These are phyloP conservation scores for Teunomyces kruisii DNA, from an alignment of 805 yeast species.

Conservation along the genomic window DNA sequence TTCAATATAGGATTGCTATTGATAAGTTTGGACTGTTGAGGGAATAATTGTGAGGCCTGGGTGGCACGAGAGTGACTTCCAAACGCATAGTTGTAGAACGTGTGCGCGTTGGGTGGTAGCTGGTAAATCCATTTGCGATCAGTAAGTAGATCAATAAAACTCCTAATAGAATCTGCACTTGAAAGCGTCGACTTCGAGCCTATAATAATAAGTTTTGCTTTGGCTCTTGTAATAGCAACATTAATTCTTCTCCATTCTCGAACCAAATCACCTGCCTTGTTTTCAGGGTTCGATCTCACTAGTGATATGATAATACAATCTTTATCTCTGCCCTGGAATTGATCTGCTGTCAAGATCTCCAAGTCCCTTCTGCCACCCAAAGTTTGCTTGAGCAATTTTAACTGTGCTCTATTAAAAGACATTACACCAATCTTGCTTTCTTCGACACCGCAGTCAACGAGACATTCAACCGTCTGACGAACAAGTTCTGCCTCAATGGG, in stretches of 20 bases:
- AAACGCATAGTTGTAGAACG: conserved; percentile 31
- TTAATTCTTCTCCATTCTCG: conserved; percentile 90
- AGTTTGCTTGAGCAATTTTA: conserved; percentile 33
- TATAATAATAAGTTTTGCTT: conserved; percentile 74
- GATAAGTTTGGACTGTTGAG: conserved; percentile 12
- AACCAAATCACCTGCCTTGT: conserved; percentile 71
- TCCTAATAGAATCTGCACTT: conserved; percentile 50
- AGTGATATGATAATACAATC: conserved; percentile 87
- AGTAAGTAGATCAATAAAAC: conserved; percentile 59
- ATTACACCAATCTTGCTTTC: conserved; percentile 74
- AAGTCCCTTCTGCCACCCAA: conserved; percentile 41
- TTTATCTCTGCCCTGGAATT: conserved; percentile 94
- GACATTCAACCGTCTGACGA: conserved; percentile 57
- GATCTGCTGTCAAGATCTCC: conserved; percentile 91
- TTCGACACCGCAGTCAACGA: conserved; percentile 59
- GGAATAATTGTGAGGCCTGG: background rate
- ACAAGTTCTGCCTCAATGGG: conserved; percentile 68
- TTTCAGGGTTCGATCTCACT: conserved; percentile 73
- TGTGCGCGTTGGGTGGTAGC: conserved; percentile 46
- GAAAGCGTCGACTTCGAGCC: conserved; percentile 72
- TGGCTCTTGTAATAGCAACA: conserved; percentile 92
- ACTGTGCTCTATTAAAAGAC: conserved; percentile 84
- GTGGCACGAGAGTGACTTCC: background rate
- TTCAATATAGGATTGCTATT: conserved; percentile 22
- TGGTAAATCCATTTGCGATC: conserved; percentile 63